Base-by-base conservation (phyloP, 345 rosid genomes). In the Boechera retrofracta region DNA sequence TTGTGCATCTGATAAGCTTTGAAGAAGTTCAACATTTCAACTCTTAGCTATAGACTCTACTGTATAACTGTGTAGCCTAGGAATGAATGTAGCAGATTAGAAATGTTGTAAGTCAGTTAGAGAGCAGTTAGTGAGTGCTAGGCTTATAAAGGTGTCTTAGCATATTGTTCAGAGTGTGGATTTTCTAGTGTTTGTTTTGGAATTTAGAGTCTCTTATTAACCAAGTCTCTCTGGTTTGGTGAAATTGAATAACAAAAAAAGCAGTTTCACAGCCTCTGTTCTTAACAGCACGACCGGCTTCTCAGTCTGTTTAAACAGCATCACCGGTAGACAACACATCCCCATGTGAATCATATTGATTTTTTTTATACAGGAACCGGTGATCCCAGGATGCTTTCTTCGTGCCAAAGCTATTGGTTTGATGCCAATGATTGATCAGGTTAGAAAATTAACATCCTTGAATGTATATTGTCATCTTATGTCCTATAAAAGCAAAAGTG, bases 401-500 rank as follows among this genome's bases (percentile, higher is more conserved):
- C 86, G 99, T 51, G 98, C 98, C 71, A 95, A 87, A 83, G 99
- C 99, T 64, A 92, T 95, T 44, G 99, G 99, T 69, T 89, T 95
- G 56, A 95, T 95, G 99, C 99, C 99, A 80, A 95, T 95, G 99
- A 95, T 95, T 72, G 99, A 95, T 72, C 97, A 90, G 91, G 99
- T 92, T n/a, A 47, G 63, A 77, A 45, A 15, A 45, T 31, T 9
- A 31, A 49, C 32, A 72, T 47, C 71, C 62, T 67, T 52, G 29
- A 73, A 39, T 56, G 35, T 60, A 8, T 41, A 4, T 79, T 79
- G 42, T 72, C 69, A 75, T 69, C 21, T 49, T 53, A 8, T 47
- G 47, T 12, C 16, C 32, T 5, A 29, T 47, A 7, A 44, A 57
- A 56, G 44, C 13, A 53, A 64, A 35, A 41, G 41, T 74, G 51